Evolutionary conservation across 1,284 basidiomycete species (phyloP).

Genomic region (Sporisorium scitamineum): DNA sequence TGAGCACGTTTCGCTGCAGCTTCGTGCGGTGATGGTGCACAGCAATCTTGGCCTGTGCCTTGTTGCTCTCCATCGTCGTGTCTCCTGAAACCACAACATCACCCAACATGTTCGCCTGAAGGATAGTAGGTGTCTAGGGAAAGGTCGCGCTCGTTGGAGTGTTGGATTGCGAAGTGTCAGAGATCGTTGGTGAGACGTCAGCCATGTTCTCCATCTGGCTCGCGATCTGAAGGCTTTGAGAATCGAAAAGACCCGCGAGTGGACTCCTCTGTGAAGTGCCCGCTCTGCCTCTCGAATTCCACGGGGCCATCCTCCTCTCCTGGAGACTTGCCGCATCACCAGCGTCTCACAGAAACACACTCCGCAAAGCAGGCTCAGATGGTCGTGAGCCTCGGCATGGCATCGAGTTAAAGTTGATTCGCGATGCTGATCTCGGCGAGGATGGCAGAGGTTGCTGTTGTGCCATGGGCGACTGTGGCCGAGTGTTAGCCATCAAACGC

Average conservation of each 20-base stretch:
- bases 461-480: slow-evolving; percentile 6
- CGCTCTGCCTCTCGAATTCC: background rate
- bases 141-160: slow-evolving; percentile 8
- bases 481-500: slow-evolving; percentile 6
- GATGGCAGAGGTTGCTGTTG: slow-evolving; percentile 7
- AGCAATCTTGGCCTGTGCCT: slow-evolving; percentile 8
- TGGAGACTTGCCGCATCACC: slow-evolving; percentile 3
- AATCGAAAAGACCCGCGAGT: slow-evolving; percentile 7
- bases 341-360: background rate
- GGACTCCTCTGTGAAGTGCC: background rate
- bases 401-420: slow-evolving; percentile 21
- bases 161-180: background rate
- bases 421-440: background rate
- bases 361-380: background rate
- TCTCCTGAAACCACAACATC: background rate
- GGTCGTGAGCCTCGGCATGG: slow-evolving; percentile 14
- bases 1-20: slow-evolving; percentile 28
- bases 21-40: slow-evolving; percentile 34
- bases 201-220: background rate
- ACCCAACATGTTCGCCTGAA: background rate
- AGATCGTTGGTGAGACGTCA: slow-evolving; percentile 7
- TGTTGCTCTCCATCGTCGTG: background rate
- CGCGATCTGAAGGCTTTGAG: background rate
- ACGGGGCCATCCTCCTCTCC: slow-evolving; percentile 17
- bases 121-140: background rate